phyloP scores from a whole-genome alignment of 768 basidiomycete genomes.

The Hypholoma fasciculare region DNA sequence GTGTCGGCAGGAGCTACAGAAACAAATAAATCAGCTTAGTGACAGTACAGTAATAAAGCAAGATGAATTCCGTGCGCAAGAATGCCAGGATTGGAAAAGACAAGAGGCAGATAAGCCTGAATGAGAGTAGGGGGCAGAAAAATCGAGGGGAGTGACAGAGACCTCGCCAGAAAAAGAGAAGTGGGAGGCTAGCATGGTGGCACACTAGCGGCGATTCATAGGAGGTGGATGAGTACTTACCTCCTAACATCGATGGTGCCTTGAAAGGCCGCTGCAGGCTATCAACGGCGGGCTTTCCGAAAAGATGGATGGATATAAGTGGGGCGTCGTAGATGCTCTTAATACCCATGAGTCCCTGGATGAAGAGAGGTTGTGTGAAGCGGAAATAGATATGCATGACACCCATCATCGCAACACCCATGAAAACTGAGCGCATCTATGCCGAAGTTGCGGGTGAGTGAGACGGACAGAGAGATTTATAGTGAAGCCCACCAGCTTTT shows the following conservation, averaged over 20 bases:
- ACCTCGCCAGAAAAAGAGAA: too few relatives aligned
- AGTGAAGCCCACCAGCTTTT: conserved; percentile 58
- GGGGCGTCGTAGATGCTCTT: conserved; percentile 90
- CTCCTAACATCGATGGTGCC: conserved; percentile 68
- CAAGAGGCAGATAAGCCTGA: too few relatives aligned
- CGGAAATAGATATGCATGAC: conserved; percentile 94
- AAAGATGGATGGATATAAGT: conserved; percentile 76
- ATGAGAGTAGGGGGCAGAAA: too few relatives aligned
- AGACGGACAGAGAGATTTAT: not conserved
- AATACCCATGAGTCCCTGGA: conserved; percentile 91
- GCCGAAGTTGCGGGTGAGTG: not conserved
- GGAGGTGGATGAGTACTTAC: conserved; percentile 31
- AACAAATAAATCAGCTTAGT: too few relatives aligned
- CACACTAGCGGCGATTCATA: not conserved
- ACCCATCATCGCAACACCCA: conserved; percentile 83
- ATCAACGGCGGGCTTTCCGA: conserved; percentile 78
- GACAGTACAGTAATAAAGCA: too few relatives aligned
- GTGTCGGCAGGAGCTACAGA: too few relatives aligned
- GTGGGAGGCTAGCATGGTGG: not conserved
- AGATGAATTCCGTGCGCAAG: too few relatives aligned
- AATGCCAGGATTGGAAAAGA: too few relatives aligned
- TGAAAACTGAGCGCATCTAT: conserved; percentile 66
- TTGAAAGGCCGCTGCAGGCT: conserved; percentile 93
- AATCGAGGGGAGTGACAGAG: too few relatives aligned
- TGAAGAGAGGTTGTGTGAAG: conserved; percentile 95